Evolutionary conservation across 2,329 filamentous ascomycete genomes (phyloP).

Genomic region (Hymenoscyphus linearis): DNA sequence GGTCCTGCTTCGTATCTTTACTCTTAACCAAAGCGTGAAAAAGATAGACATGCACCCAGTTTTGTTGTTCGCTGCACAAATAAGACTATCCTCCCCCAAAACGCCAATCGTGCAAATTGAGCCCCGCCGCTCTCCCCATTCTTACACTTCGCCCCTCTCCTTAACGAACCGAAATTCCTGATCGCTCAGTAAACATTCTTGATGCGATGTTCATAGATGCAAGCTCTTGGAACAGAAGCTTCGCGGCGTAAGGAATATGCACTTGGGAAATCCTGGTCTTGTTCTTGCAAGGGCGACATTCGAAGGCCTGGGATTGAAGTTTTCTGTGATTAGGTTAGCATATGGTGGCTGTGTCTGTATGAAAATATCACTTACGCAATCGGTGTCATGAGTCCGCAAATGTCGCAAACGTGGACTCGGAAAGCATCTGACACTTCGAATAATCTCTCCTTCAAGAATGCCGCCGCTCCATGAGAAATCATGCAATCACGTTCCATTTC

Average conservation of each 20-base stretch:
- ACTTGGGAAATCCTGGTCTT: constrained; percentile 98
- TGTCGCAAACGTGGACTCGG: constrained; percentile 96
- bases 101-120: constrained; percentile 30
- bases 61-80: constrained; percentile 9
- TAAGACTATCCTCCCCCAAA: constrained; percentile 24
- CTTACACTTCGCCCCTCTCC: constrained; percentile 11
- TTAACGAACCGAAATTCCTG: constrained; percentile 66
- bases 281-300: constrained; percentile 97
- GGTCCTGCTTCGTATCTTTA: constrained; percentile 3
- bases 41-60: constrained; percentile 13
- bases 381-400: constrained; percentile 97
- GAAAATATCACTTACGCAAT: constrained; percentile 72
- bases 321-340: constrained; percentile 55
- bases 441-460: constrained; percentile 93
- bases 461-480: constrained; percentile 98
- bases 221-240: constrained; percentile 96
- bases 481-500: constrained; percentile 99
- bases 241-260: constrained; percentile 95
- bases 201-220: constrained; percentile 98
- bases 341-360: background rate
- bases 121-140: constrained; percentile 9
- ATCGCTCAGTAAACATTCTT: constrained; percentile 89
- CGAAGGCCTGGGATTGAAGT: constrained; percentile 91
- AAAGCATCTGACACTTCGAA: constrained; percentile 98
- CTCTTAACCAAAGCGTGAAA: background rate